Conservation (phyloP, 1,284 basidiomycete species). For the Uromyces viciae-fabae region DNA sequence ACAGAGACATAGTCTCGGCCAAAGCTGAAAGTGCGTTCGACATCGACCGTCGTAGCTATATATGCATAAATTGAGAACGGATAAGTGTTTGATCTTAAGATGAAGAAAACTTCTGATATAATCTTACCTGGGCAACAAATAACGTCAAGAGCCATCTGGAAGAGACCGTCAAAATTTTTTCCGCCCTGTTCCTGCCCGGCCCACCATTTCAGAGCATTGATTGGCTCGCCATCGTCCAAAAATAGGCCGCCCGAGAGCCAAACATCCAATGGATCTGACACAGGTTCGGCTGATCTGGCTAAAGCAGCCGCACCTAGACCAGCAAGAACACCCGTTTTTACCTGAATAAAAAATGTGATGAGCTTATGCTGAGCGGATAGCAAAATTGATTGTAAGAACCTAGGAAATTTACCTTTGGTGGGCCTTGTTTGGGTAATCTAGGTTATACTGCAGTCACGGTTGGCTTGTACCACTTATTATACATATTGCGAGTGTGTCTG, state of each 20-base stretch:
- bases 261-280: neutral
- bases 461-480: neutral
- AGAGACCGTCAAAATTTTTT: neutral
- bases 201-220: neutral
- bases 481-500: neutral
- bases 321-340: neutral
- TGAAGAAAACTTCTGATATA: neutral
- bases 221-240: neutral
- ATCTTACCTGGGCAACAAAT: neutral
- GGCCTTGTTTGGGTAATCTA: neutral
- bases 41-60: neutral
- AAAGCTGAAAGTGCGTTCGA: neutral
- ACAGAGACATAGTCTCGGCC: neutral
- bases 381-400: neutral
- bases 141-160: neutral
- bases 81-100: neutral
- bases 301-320: neutral
- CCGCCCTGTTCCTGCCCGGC: neutral
- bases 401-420: neutral
- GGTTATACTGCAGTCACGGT: neutral
- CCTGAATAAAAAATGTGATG: neutral
- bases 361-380: neutral
- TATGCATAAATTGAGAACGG: neutral
- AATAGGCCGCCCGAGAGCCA: neutral
- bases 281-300: too few relatives aligned